Base-by-base conservation (phyloP, 371 early-diverging fungal species). In the Rhizopus microsporus region DNA sequence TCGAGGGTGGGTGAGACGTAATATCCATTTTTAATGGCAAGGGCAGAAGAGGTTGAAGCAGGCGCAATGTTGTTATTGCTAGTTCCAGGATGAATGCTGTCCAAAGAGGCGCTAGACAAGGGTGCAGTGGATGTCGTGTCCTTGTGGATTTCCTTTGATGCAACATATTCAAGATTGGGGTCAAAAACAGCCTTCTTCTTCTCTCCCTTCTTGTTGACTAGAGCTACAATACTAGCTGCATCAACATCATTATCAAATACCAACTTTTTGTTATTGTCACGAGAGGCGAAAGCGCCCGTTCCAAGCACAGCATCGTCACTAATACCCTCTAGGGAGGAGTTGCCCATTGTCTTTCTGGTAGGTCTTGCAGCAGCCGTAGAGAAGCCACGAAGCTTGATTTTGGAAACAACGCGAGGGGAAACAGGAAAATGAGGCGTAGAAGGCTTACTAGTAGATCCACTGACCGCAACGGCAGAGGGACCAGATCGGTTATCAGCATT, bases 251-350 rank as follows among this genome's bases (percentile, higher is more conserved):
- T 52, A 30, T 77, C 71, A 31, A 89, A 75, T 5, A 84, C 70
- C n/a, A 92, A 68, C 32, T 84, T 88, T 64, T 89, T 91, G 58
- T 86, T 85, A 57, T 77, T 88, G n/a, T 84, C 75, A 33, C 88
- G 85, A 13, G 91, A 85, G n/a, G 84, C 72, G 59, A 88, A 90
- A 8, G 84, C 80, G 46, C 90, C 89, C 3, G 88, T 61, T 5
- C 86, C 75, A 32, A 89, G 78, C 13, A 85, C 74, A 12, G 83
- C 86, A 52, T 86, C 87, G 49, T 89, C 86, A 34, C 81, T 82
- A 45, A 87, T 74, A 29, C 84, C 75, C 15, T 82, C 85, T 7
- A 82, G 51, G 12, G 71, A 35, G 17, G 54, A 47, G 6, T 3
- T n/a, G 5, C 30, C 9, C 2, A 42, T 9, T 3, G 15, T 16